Base-by-base conservation (phyloP, 1,284 basidiomycete genomes). In the Hymenochaete sp. region DNA sequence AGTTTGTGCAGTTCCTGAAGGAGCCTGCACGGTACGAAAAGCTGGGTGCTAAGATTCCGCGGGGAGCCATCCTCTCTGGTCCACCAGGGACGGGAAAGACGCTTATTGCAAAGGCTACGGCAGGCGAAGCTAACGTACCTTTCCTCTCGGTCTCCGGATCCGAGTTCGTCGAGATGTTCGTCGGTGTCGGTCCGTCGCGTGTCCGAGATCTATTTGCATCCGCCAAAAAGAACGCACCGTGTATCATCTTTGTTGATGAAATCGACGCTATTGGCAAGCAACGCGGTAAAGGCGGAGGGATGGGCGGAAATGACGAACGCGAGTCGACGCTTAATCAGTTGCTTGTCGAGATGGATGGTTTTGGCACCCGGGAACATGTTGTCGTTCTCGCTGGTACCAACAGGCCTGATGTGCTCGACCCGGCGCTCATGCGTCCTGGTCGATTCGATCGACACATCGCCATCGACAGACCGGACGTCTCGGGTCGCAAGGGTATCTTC, bases 121-220 rank as follows among this genome's bases (percentile, higher is more conserved):
- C 96, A 2, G 95, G 95, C 42, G 95, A 98, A 66, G 95, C 95
- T 7, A 87, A 81, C 39, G 95, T 98, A 2, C 95, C 95, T 31
- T 99, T 98, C 82, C 75, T 98, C 45, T 96, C 92, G 21, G 95
- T 98, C 31, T 98, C 95, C 36, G 95, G 96, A 45, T 98, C 95
- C 45, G 96, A 98, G 63, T 98, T 99, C 59, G 93, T 99, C 52
- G 96, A 99, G 68, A 98, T 98, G 93, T 99, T 98, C 61, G 96
- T 99, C 53, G 95, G 95, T 70, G 96, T 98, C 47, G 95, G 95
- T 56, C 93, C 95, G 2, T 96, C 92, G 9, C 83, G 96, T 55
- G 96, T 99, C 10, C 82, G 95, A 44, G 95, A 99, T 67, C 79
- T 98, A 45, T 99, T 99, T 62, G 88, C 92, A 24, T 93, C 85